A percentile compares a stretch with the other conserved stretches of the same genome.
Conservation (phyloP, 2,329 filamentous ascomycete genomes). For the Nemania serpens region DNA sequence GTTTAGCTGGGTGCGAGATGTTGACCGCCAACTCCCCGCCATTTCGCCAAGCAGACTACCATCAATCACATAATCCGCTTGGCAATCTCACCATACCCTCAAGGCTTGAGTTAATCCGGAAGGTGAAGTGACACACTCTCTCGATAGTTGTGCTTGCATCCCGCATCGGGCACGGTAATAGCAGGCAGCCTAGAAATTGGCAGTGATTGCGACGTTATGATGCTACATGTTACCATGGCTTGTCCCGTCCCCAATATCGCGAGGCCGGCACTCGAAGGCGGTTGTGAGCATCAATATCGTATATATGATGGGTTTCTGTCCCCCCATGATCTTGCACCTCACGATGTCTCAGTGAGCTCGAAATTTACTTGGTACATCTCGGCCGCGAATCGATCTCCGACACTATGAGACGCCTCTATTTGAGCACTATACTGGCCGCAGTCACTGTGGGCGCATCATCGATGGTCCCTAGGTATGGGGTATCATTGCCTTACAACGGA, state of each 20-base stretch:
- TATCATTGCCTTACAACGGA: constrained; percentile 47
- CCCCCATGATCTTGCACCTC: background rate
- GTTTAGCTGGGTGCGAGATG: no score
- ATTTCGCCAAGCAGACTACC: background rate
- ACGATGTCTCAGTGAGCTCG: background rate
- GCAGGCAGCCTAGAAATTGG: constrained; percentile 11
- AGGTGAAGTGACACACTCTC: constrained; percentile 5
- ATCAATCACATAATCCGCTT: constrained; percentile 15
- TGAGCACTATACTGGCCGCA: background rate
- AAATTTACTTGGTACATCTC: no score
- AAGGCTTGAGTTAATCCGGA: constrained; percentile 14
- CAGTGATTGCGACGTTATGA: constrained; percentile 23
- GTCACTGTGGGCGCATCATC: constrained; percentile 5
- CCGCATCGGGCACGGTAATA: background rate
- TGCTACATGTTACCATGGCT: constrained; percentile 21
- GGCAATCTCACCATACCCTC: constrained; percentile 8
- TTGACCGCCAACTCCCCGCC: background rate
- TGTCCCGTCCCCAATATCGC: background rate
- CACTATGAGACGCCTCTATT: constrained; percentile 6
- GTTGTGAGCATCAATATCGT: background rate
- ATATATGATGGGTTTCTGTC: background rate
- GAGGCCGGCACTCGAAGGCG: background rate
- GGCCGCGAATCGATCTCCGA: background rate
- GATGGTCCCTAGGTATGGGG: background rate
- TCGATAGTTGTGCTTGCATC: background rate